Evolutionary conservation across 345 rosid species (phyloP).

Genomic region (Punica granatum): DNA sequence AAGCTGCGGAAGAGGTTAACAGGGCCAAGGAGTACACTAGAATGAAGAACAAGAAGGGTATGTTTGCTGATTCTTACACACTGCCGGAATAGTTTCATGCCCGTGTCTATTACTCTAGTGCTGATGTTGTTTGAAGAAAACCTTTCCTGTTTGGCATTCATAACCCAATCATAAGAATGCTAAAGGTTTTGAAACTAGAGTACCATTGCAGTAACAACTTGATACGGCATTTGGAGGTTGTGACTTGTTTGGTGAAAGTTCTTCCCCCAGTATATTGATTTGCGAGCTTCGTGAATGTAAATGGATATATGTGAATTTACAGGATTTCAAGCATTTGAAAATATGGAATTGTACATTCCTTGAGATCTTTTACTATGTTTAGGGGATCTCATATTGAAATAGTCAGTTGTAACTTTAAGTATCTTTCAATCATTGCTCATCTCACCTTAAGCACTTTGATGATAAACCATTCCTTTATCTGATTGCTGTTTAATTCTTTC

Average conservation of each 20-base stretch:
- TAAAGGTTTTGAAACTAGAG: background rate
- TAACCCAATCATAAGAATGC: background rate
- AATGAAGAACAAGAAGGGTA: constrained; percentile 65
- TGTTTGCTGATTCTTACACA: background rate
- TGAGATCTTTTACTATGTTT: background rate
- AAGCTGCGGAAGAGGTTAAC: constrained; percentile 64
- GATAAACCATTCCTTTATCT: too few species aligned
- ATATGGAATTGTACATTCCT: background rate
- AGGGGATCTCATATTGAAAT: background rate
- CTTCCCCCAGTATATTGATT: background rate
- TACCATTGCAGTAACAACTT: background rate
- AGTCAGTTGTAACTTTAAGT: background rate
- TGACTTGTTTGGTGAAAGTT: background rate
- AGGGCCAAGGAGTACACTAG: constrained; percentile 55
- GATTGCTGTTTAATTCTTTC: too few species aligned
- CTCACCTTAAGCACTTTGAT: background rate
- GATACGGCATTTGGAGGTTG: background rate
- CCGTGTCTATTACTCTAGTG: background rate
- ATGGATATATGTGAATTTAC: background rate
- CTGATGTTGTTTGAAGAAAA: background rate
- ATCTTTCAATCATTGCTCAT: background rate
- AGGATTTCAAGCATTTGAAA: background rate
- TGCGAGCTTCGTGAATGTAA: background rate
- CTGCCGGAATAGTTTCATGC: background rate
- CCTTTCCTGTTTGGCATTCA: background rate